Evolutionary conservation across 345 rosid species (phyloP), one percentile per base, ranked within the genome.

Genomic region (Clarkia xantiana): DNA sequence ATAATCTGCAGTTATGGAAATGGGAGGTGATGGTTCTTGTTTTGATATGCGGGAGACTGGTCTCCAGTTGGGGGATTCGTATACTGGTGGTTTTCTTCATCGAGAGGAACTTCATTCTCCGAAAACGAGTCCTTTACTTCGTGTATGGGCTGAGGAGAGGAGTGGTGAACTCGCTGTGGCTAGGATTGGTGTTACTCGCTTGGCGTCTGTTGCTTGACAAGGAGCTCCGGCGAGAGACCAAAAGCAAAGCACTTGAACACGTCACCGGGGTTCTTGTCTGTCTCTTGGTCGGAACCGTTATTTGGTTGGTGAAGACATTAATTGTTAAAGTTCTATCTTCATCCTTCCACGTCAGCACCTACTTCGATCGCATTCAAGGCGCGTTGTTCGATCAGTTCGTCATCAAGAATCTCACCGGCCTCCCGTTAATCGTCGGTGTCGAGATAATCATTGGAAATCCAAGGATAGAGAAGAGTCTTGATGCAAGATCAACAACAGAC

Each of bases 281-380:
- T 55, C 63, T 81, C 50, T 18, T 84, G 64, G 64, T 72, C 17
- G 81, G 77, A 9, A 71, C 70, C 38, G 49, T 68, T 56, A 41
- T 84, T 10, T 84, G 94, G 89, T 65, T 84, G 6, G 62, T 78
- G 7, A 83, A 83, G 65, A 83, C 84, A 8, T 18, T 83, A 1
- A 48, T 82, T 56, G 86, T 82, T 0, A 82, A 82, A 25, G 83
- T 76, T 19, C 76, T 82, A 41, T 86, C 90, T 18, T 79, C 81
- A 0, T 76, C 76, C 9, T 82, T 82, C 44, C 90, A 82, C 40
- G 78, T 82, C 39, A 82, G 82, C 16, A 76, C 86, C 18, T 82
- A 79, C 49, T 82, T 82, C 8, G 90, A 82, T 52, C 71, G 91
- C 62, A 82, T 82, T 52, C 86, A 76, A 51, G 91, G 79, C 41